A percentile compares a stretch with the other conserved stretches of the same genome.
Evolutionary conservation across 2,329 filamentous ascomycete species (phyloP).

Genomic region (Hymenoscyphus fructigenus): DNA sequence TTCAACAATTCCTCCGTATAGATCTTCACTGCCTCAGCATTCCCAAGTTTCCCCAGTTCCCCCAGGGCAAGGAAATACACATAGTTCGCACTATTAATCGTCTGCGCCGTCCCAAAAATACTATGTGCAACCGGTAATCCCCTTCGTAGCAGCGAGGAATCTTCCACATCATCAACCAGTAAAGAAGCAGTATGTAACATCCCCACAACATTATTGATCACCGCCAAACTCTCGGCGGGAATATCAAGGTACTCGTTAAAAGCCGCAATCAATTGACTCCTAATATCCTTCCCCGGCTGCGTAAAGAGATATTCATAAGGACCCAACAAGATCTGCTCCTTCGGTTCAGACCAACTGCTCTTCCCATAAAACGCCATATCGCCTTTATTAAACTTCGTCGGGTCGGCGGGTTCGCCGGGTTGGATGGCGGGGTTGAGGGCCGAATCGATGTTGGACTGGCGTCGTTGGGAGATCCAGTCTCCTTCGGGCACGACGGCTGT

Average conservation of each 20-base stretch:
- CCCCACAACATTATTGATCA: conserved; percentile 77
- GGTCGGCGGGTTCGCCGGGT: conserved; percentile 30
- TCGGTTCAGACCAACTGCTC: conserved; percentile 63
- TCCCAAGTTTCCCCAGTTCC: conserved; percentile 70
- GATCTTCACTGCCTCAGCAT: conserved; percentile 64
- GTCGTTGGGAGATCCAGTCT: conserved; percentile 55
- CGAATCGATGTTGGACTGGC: conserved; percentile 31
- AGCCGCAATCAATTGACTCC: conserved; percentile 73
- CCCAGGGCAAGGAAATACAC: conserved; percentile 79
- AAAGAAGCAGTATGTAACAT: conserved; percentile 86
- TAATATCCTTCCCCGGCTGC: conserved; percentile 82
- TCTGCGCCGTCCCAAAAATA: conserved; percentile 84
- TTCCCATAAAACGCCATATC: conserved; percentile 35
- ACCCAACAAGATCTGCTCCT: conserved; percentile 74
- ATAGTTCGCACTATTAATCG: conserved; percentile 89
- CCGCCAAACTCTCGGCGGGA: conserved; percentile 63
- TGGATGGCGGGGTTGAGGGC: not conserved
- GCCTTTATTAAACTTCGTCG: conserved; percentile 30
- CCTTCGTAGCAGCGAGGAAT: conserved; percentile 72
- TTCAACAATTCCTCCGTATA: conserved; percentile 83
- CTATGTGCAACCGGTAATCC: conserved; percentile 79
- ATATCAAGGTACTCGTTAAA: conserved; percentile 82
- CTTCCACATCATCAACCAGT: conserved; percentile 85
- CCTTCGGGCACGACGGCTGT: conserved; percentile 54
- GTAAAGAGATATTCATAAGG: conserved; percentile 79